Conservation (phyloP, 108 stramenopile genomes). For the Skeletonema tropicum region DNA sequence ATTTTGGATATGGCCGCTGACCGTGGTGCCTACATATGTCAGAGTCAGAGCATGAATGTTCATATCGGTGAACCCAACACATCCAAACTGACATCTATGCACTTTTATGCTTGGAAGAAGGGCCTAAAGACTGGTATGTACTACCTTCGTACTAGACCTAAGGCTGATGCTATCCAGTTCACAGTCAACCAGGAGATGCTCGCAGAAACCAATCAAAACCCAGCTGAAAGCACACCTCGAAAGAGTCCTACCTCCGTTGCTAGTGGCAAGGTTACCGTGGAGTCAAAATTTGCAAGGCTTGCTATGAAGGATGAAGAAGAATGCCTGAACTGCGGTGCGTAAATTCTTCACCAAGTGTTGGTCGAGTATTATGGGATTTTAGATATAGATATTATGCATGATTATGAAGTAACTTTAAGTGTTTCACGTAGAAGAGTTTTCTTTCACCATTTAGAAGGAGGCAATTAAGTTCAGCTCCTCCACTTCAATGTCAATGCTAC, state of each 20-base stretch:
- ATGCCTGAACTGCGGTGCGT: constrained; percentile 92
- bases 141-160: constrained; percentile 98
- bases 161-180: constrained; percentile 99
- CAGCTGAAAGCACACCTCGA: constrained; percentile 45
- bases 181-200: constrained; percentile 95
- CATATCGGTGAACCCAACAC: constrained; percentile 98
- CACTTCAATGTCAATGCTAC: constrained; percentile 39
- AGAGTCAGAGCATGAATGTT: constrained; percentile 98
- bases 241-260: constrained; percentile 35
- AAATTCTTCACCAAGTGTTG: constrained; percentile 12
- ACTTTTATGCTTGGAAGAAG: constrained; percentile 98
- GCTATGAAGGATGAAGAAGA: constrained; percentile 76
- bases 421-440: constrained; percentile 1
- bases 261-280: constrained; percentile 38
- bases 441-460: constrained; percentile 10
- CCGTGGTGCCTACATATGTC: constrained; percentile 98
- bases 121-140: constrained; percentile 99
- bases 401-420: constrained; percentile 7
- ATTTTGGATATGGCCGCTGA: constrained; percentile 99
- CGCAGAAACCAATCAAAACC: constrained; percentile 50
- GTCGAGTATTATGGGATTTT: not conserved
- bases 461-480: constrained; percentile 47
- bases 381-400: constrained; percentile 12
- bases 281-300: constrained; percentile 50
- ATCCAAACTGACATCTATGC: constrained; percentile 94